Conservation (phyloP, 2,329 filamentous ascomycete species). For the Aureobasidium zeae region DNA sequence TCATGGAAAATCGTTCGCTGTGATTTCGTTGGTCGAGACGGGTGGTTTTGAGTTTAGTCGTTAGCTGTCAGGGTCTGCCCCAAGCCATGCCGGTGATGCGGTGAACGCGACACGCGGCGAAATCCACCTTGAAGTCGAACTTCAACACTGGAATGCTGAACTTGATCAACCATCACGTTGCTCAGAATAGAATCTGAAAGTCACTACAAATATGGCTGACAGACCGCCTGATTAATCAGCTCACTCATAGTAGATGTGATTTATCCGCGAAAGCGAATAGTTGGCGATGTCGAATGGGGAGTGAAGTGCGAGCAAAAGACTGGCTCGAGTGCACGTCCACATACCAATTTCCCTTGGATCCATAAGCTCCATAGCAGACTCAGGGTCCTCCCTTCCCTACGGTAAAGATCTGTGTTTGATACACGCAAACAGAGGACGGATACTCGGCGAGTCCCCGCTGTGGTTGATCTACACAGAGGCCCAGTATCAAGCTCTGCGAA, state of each 20-base stretch:
- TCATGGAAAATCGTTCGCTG: background rate
- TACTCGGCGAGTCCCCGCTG: background rate
- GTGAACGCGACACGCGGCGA: background rate
- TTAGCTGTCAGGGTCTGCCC: conserved; percentile 6
- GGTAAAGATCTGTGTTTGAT: background rate
- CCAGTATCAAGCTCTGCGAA: too few species aligned
- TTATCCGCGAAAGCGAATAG: too few species aligned
- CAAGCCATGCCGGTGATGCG: background rate
- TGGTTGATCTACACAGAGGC: background rate
- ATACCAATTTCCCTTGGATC: conserved; percentile 8
- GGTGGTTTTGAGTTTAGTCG: conserved; percentile 4
- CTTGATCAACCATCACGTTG: too few species aligned
- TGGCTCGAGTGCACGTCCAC: conserved; percentile 4
- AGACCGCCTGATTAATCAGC: too few species aligned
- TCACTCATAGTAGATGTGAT: too few species aligned
- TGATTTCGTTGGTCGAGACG: background rate
- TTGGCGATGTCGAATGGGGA: too few species aligned
- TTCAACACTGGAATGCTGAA: too few species aligned
- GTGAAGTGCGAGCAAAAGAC: too few species aligned
- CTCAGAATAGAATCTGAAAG: too few species aligned
- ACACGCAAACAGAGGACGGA: conserved; percentile 3
- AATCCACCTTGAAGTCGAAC: too few species aligned
- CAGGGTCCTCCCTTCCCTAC: background rate
- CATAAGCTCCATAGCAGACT: conserved; percentile 9
- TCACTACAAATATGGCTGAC: too few species aligned